Evolutionary conservation across 768 basidiomycete genomes (phyloP).

Genomic region (Agaricus bisporus): DNA sequence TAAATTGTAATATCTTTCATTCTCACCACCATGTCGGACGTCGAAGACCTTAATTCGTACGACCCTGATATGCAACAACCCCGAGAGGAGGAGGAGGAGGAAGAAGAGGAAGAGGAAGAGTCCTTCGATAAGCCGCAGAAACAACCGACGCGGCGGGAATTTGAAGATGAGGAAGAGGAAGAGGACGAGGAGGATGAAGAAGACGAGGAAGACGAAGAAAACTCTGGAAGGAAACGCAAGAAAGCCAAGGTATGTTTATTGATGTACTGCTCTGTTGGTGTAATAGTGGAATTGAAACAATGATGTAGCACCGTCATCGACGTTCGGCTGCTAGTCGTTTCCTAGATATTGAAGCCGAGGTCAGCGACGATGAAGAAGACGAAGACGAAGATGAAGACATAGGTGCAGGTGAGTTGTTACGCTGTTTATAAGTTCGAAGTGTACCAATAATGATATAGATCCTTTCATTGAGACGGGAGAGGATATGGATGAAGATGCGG

Average conservation of each 20-base stretch:
- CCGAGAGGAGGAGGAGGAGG: slow-evolving; percentile 34
- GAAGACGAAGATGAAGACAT: slow-evolving; percentile 78
- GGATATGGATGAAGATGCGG: slow-evolving; percentile 58
- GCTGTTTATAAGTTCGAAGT: not conserved
- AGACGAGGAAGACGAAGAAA: slow-evolving; percentile 54
- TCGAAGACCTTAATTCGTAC: slow-evolving; percentile 31
- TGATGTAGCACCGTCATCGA: slow-evolving; percentile 56
- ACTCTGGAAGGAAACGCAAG: slow-evolving; percentile 41
- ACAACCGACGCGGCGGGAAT: slow-evolving; percentile 23
- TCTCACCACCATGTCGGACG: slow-evolving; percentile 37
- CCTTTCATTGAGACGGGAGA: slow-evolving; percentile 67
- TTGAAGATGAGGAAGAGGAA: slow-evolving; percentile 31
- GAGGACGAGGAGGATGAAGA: slow-evolving; percentile 50
- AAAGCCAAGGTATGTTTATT: slow-evolving; percentile 50
- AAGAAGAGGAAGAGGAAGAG: slow-evolving; percentile 19
- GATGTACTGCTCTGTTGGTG: not conserved
- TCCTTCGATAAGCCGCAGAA: slow-evolving; percentile 32
- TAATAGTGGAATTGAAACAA: slow-evolving; percentile 5
- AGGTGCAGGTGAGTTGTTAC: slow-evolving; percentile 37
- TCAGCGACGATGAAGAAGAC: slow-evolving; percentile 96
- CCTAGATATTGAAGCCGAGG: slow-evolving; percentile 94
- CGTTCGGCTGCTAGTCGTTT: slow-evolving; percentile 67
- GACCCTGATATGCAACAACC: slow-evolving; percentile 42
- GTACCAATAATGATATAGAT: slow-evolving; percentile 31
- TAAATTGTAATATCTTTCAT: too few relatives aligned